A percentile compares a stretch with the other conserved stretches of the same genome.
Evolutionary conservation across 2,329 filamentous ascomycete species (phyloP).

Genomic region (Gremmenia infestans): DNA sequence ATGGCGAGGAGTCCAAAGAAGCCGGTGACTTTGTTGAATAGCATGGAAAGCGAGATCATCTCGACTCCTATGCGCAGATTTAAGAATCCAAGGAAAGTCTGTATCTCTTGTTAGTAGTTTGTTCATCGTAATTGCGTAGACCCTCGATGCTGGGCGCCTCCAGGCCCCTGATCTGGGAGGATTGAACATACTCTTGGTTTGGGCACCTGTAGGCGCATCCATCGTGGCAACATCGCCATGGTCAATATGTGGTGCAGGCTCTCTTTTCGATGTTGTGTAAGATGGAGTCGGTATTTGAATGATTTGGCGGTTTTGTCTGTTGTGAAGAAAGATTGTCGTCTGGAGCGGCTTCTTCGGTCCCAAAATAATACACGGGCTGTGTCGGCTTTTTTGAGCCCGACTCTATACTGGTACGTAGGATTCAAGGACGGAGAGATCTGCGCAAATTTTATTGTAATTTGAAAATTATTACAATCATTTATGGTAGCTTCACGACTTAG

Average conservation of each 20-base stretch:
- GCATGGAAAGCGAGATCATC: conserved; percentile 73
- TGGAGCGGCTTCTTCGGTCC: not conserved
- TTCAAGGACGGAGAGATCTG: not conserved
- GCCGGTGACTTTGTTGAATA: conserved; percentile 90
- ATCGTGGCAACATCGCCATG: conserved; percentile 28
- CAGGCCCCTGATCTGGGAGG: not conserved
- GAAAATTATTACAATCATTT: no score
- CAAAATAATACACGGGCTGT: not conserved
- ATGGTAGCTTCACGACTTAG: no score
- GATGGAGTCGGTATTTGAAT: not conserved
- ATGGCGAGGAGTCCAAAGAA: conserved; percentile 87
- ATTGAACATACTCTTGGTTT: conserved; percentile 27
- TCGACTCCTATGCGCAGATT: conserved; percentile 82
- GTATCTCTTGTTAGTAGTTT: conserved; percentile 3
- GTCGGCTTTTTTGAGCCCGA: not conserved
- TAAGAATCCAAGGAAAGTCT: conserved; percentile 84
- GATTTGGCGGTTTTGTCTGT: not conserved
- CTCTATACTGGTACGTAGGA: not conserved
- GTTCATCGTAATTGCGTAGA: not conserved
- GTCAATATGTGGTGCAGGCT: conserved; percentile 3
- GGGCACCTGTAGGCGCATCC: conserved; percentile 27
- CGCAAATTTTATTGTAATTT: not conserved
- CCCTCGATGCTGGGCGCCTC: not conserved
- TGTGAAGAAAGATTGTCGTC: not conserved
- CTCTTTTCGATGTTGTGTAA: not conserved